phyloP scores from a whole-genome alignment of 2,329 filamentous ascomycete species.

The Nemania abortiva region DNA sequence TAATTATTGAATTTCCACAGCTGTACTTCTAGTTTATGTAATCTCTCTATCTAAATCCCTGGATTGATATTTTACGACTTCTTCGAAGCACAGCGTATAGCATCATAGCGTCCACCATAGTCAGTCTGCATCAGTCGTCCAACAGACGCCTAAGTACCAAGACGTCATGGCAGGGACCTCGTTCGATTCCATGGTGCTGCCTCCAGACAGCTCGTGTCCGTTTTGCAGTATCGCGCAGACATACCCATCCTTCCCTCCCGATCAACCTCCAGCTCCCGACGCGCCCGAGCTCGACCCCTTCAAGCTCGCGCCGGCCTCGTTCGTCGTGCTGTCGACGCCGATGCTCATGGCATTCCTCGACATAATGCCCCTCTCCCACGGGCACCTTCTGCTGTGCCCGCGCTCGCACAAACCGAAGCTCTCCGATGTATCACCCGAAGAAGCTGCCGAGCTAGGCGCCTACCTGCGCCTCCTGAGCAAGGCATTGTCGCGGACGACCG shows the following conservation, averaged over 20 bases:
- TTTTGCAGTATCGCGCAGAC: conserved; percentile 70
- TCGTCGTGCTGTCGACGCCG: conserved; percentile 81
- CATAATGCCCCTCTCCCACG: conserved; percentile 86
- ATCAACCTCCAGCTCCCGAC: conserved; percentile 56
- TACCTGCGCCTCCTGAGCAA: conserved; percentile 79
- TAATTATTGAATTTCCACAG: neutral
- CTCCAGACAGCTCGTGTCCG: conserved; percentile 62
- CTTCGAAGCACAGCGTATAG: neutral
- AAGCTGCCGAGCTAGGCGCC: conserved; percentile 74
- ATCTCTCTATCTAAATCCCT: neutral
- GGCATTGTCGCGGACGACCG: conserved; percentile 76
- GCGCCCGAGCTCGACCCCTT: conserved; percentile 49
- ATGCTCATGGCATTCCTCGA: conserved; percentile 89
- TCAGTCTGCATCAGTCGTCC: neutral
- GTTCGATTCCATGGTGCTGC: conserved; percentile 54
- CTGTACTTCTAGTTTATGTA: neutral
- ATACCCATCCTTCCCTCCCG: conserved; percentile 63
- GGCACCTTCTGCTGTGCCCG: conserved; percentile 86
- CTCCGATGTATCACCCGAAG: conserved; percentile 72
- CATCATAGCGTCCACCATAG: neutral
- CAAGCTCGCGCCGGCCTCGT: conserved; percentile 57
- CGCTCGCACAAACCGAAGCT: conserved; percentile 83
- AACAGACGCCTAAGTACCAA: neutral
- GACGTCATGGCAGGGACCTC: conserved; percentile 27
- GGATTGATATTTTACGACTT: neutral